phyloP scores from a whole-genome alignment of 2,329 filamentous ascomycete species.

The Ramichloridium luteum region DNA sequence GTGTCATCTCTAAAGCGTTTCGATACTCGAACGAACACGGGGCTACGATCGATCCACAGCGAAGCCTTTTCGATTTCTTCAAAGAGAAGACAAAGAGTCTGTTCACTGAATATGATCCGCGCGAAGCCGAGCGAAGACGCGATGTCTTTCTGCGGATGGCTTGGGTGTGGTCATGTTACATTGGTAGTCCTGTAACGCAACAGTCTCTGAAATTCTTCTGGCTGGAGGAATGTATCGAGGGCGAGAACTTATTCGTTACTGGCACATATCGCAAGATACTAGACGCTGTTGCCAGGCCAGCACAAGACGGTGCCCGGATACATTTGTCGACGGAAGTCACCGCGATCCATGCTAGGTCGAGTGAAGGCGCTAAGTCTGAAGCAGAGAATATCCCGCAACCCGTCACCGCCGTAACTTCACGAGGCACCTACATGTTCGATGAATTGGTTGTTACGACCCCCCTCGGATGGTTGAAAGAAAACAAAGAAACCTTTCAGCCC shows the following conservation, averaged over 20 bases:
- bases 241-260: conserved; percentile 52
- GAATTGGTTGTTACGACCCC: conserved; percentile 57
- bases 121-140: conserved; percentile 34
- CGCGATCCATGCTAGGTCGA: conserved; percentile 25
- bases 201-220: conserved; percentile 68
- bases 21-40: conserved; percentile 48
- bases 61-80: conserved; percentile 48
- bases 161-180: conserved; percentile 58
- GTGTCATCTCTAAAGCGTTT: conserved; percentile 56
- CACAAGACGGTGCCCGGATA: conserved; percentile 43
- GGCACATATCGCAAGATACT: conserved; percentile 50
- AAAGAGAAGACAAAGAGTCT: conserved; percentile 35
- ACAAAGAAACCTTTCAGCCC: conserved; percentile 47
- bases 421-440: conserved; percentile 42
- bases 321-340: conserved; percentile 37
- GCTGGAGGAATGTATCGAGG: conserved; percentile 67
- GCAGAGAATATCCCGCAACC: neutral
- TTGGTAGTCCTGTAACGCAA: conserved; percentile 49
- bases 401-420: neutral
- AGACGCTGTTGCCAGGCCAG: conserved; percentile 47
- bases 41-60: conserved; percentile 38
- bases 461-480: conserved; percentile 55
- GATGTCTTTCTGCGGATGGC: conserved; percentile 41
- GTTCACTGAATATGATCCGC: conserved; percentile 25
- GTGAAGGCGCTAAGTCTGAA: conserved; percentile 8